Base-by-base conservation (phyloP, 345 rosid species). In the Luvunga scandens region DNA sequence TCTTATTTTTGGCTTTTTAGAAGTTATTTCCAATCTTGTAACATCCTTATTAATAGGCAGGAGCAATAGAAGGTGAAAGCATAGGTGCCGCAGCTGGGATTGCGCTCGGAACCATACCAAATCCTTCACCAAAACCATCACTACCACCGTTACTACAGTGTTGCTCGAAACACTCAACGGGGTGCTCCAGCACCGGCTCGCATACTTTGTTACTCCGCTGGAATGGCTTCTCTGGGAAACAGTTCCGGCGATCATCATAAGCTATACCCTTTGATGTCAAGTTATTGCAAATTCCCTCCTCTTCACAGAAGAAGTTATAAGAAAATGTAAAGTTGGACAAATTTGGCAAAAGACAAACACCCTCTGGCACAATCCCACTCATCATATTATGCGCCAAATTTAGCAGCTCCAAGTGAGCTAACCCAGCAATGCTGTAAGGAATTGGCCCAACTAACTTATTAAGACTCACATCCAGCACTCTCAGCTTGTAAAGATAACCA, bases 361-460 rank as follows among this genome's bases (percentile, higher is more conserved):
- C 96, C 22, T 84, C 82, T 4, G 89, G 93, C 7, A 95, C 88
- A 56, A 81, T 27, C 30, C 98, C 98, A 10, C 81, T 87, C 88
- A 95, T 82, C 92, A 82, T 79, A 85, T 95, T 95, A 50, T 95
- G 90, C 2, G 81, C 97, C 5, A 93, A 69, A 72, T 93, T 90
- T 33, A 95, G 81, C 69, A 66, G 89, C 87, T 95, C 98, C 78
- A 95, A 72, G 59, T 90, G 93, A 33, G 91, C 86, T 50, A 95
- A 77, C 38, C 97, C 99, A 1, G 93, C 87, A 12, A 95, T 68
- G 81, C 97, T 95, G 75, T 95, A 95, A 67, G 99, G 98, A 48
- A 95, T 85, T 25, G 94, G 90, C 71, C 99, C 98, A 33, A 89
- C 92, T 12, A 92, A 48, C 19, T 86, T 85, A 84, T 95, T 95